Evolutionary conservation across 306 rosid genomes (phyloP), one percentile per base, ranked within the genome.

Genomic region (Acacia crassicarpa): DNA sequence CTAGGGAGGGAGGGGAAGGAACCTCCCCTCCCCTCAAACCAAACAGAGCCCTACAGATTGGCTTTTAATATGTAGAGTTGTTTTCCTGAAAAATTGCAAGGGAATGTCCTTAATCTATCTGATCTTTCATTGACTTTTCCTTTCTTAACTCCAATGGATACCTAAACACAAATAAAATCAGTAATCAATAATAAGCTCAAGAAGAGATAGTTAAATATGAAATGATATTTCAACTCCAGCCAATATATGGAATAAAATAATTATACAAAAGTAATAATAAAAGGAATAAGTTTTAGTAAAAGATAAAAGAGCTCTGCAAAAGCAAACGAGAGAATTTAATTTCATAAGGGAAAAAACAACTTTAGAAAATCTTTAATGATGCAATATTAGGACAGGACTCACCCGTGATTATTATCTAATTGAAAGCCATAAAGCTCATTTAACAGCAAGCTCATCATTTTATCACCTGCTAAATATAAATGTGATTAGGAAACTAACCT

Each of bases 101-200:
- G 81, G 38, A 63, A 77, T 45, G 62, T 59, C 45, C 46, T 35
- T 46, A 77, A 73, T 67, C 32, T 53, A 93, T 97, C 98, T 95
- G 93, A 81, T 91, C 91, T 85, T 91, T 93, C 25, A 94, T 89
- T 32, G 96, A 86, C 81, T 95, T 95, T 73, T 83, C 99, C 91
- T 95, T 93, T 89, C 99, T 91, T 77, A 95, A 84, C 91, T 95
- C 99, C 81, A 95, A 86, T 48, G 99, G 99, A 81, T 93, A 95
- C 98, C 98, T 93, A 75, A 75, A 81, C 61, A 54, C 80, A 83
- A 71, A 85, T 49, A 85, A 67, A 80, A 89, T 74, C 20, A 72
- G 63, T 23, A 78, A 89, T 77, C n/a, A 72, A 68, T 23, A 77
- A 41, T 27, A 68, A 70, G 74, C 78, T 32, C 84, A 86, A 68